Evolutionary conservation across 768 basidiomycete species (phyloP), one percentile per base, ranked within the genome.

Genomic region (Hygrophoropsis aurantiaca): DNA sequence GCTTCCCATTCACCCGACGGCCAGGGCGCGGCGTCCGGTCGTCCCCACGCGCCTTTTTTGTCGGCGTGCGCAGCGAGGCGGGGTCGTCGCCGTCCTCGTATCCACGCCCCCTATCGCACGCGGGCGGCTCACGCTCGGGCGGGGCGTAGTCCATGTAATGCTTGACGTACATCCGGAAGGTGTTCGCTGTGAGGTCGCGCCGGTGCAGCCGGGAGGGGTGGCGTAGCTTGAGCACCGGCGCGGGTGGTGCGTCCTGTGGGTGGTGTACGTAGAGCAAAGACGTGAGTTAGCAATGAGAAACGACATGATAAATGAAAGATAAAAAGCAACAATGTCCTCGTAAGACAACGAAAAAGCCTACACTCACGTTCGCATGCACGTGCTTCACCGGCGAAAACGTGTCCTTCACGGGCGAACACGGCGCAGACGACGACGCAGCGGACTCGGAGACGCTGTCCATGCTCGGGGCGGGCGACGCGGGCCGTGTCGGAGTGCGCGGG

Each of bases 91-190:
- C 50, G n/a, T 47, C 27, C 23, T 43, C 44, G 30, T 47, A 42
- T 25, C 49, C 50, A 44, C 19, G n/a, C 37, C 44, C 40, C 40
- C 27, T 13, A 18, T 18, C 40, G 46, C 9, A 46, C 23, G n/a
- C 40, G 51, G 24, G 36, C 53, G 7, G 44, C 10, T 2, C n/a
- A 33, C 3, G 47, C 26, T 46, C 50, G 36, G 42, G 58, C 41
- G 30, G 67, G 0, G 73, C 74, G 55, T 82, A 71, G 55, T 87
- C 81, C 84, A 91, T 85, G 63, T 81, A 90, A 54, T 90, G 84
- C 53, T 87, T 88, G 50, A 91, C 54, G 55, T 91, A 89, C 32
- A 87, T 76, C 10, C 84, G 76, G 60, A 91, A 87, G 0, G 81
- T 85, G 50, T 84, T 84, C 3, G 71, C 76, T 2, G 80, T 90